These are phyloP conservation scores for Camillea tinctor DNA, from an alignment of 2,329 filamentous ascomycete species.

Conservation along the genomic window DNA sequence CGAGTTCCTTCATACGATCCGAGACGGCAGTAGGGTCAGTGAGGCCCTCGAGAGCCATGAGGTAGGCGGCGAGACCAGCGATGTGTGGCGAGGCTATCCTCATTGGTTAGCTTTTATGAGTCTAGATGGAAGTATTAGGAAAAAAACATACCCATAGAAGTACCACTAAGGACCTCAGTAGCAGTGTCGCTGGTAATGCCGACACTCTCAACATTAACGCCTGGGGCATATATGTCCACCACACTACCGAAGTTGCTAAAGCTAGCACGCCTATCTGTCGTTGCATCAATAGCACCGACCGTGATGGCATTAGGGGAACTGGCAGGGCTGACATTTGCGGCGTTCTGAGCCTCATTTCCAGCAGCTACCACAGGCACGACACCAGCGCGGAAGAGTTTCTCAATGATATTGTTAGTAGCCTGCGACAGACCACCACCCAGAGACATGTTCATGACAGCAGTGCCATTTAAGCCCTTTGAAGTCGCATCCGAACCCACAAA, in stretches of 20 bases:
- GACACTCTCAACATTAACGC: conserved; percentile 52
- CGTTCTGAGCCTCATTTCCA: conserved; percentile 56
- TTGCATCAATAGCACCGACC: conserved; percentile 57
- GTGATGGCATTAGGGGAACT: conserved; percentile 57
- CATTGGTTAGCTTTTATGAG: conserved; percentile 13
- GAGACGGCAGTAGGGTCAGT: conserved; percentile 44
- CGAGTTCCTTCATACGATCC: conserved; percentile 52
- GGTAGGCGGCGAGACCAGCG: conserved; percentile 65
- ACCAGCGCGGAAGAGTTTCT: conserved; percentile 47
- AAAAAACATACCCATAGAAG: conserved; percentile 50
- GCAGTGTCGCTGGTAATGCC: conserved; percentile 49
- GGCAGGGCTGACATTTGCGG: conserved; percentile 51
- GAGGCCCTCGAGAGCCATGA: conserved; percentile 57
- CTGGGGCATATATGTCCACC: conserved; percentile 57
- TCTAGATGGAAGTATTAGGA: neutral
- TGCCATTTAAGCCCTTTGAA: conserved; percentile 43
- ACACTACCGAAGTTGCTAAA: conserved; percentile 59
- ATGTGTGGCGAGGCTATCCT: conserved; percentile 63
- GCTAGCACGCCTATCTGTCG: conserved; percentile 45
- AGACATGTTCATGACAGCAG: conserved; percentile 64
- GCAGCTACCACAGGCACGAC: conserved; percentile 60
- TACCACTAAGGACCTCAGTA: conserved; percentile 49
- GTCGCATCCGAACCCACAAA: conserved; percentile 50
- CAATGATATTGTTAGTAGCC: conserved; percentile 56
- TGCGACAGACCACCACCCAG: conserved; percentile 49